A percentile compares a stretch with the other conserved stretches of the same genome.
Evolutionary conservation across 768 basidiomycete genomes (phyloP).

Genomic region (Collybiopsis confluens): DNA sequence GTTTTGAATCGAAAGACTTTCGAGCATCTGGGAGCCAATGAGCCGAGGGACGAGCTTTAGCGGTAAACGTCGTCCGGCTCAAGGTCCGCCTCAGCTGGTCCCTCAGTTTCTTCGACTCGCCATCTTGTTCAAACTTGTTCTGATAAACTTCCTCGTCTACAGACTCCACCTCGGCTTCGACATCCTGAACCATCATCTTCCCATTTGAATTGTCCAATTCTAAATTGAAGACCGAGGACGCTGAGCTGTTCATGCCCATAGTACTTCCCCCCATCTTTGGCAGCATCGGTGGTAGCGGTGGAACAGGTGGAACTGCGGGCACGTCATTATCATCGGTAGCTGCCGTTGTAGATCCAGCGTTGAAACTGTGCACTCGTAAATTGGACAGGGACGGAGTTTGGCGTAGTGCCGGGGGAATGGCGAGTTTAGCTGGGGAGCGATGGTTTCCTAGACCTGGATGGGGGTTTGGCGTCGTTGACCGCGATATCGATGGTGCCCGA

Average conservation of each 20-base stretch:
- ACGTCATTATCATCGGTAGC: slow-evolving; percentile 18
- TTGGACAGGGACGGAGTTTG: slow-evolving; percentile 54
- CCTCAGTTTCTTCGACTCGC: slow-evolving; percentile 63
- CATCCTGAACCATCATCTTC: slow-evolving; percentile 61
- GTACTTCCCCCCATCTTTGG: not conserved
- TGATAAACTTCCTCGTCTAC: slow-evolving; percentile 50
- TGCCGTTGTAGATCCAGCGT: slow-evolving; percentile 26
- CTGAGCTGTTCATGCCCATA: slow-evolving; percentile 48
- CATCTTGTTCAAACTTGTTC: slow-evolving; percentile 37
- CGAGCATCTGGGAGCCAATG: not conserved
- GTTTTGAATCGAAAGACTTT: slow-evolving; percentile 22
- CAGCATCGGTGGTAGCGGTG: not conserved
- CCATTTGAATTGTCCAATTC: slow-evolving; percentile 52
- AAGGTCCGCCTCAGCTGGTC: slow-evolving; percentile 71
- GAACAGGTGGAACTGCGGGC: slow-evolving; percentile 27
- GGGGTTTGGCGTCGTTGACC: slow-evolving; percentile 3
- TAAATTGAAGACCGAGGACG: slow-evolving; percentile 67
- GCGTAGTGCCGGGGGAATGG: slow-evolving; percentile 45
- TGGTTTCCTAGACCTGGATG: slow-evolving; percentile 26
- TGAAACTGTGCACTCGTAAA: slow-evolving; percentile 52
- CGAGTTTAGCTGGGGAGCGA: slow-evolving; percentile 29
- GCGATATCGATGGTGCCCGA: slow-evolving; percentile 20
- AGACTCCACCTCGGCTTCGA: slow-evolving; percentile 57
- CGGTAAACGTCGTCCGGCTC: slow-evolving; percentile 38
- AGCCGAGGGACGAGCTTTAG: not conserved